Evolutionary conservation across 495 filamentous ascomycete genomes (phyloP), one percentile per base, ranked within the genome.

Genomic region (Penicillium chermesinum): DNA sequence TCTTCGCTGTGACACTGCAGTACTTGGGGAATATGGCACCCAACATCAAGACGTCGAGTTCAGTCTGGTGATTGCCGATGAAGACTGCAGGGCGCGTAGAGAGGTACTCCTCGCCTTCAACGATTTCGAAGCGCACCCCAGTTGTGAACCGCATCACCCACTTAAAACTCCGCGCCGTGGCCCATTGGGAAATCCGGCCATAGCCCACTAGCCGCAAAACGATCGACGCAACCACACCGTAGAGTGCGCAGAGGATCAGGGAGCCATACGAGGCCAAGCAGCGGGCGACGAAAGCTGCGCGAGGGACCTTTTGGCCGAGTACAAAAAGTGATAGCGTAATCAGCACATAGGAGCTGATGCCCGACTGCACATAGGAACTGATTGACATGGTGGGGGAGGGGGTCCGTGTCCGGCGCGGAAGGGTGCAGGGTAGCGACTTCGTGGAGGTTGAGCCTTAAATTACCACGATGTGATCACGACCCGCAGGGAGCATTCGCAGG

Each of bases 1-100:
- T 82, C 79, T 99, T 99, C 34, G 91, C 89, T 4, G 91, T 96
- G 38, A 99, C 88, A 62, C 82, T 87, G 72, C 87, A 94, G 74
- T 93, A 89, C 46, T 83, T 84, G 10, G 93, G 94, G 74, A 95
- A 96, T 50, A 93, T 78, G 55, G 70, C 66, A 33, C 89, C 93
- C 10, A 97, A 78, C 78, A 97, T 84, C 42, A 95, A 76, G 25
- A 99, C 86, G 62, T 99, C 93, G 46, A 99, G 79, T 64, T 96
- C 94, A 4, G 84, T 86, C 73, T 96, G 91, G 71, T 97, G 91
- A 64, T 97, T 97, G 19, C 82, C 86, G 56, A 97, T 77, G 59
- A 97, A 91, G 41, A 98, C 87, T 34, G 88, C 88, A 3, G 93
- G 94, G 32, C 91, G 79, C 20, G 78, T 78, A 3, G 71, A 76